Evolutionary conservation across 23 red algal species (phyloP), one percentile per base, ranked within the genome.

Genomic region (Pyropia haitanensis): DNA sequence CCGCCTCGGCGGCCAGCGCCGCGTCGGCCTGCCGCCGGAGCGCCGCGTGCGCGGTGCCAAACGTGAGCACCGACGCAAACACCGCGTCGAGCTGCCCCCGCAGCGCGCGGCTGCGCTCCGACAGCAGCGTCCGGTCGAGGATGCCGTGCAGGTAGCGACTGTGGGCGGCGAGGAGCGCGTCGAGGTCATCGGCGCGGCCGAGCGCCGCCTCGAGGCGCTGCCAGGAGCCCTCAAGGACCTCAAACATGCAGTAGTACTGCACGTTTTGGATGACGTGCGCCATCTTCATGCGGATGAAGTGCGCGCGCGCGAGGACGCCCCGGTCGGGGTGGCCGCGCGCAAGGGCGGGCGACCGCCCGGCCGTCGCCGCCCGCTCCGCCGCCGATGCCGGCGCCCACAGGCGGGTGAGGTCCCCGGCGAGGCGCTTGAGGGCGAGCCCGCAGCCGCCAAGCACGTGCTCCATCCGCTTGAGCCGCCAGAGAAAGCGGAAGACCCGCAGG

Each of bases 221-320:
- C 87, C 87, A 91, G 5, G 68, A 81, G 15, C 78, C 79, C 27
- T 91, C 87, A 2, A 91, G 74, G 27, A 91, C 87, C 63, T 91
- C 87, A 34, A 91, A 78, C 15, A 65, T 91, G 73, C 78, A 82
- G 60, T 91, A 91, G 63, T 91, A 79, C 50, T 91, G 87, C 73
- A 91, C 51, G 22, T 91, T 91, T 18, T 91, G 72, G 14, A 91
- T 68, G 59, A 91, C 48, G 58, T 91, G 87, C 54, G 79, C 75
- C 78, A 91, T 91, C 49, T 77, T 81, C 87, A 91, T 91, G 31
- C 87, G 50, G 8, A 91, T 23, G 59, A 82, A 82, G 60, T 91
- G 65, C 53, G 73, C 64, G 46, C 76, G 78, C 57, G 62, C 70
- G 32, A 82, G 27, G 48, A 90, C 32, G 5, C 39, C 39, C 10